phyloP scores from a whole-genome alignment of 148 eudicot genomes.

The Fagopyrum homotropicum region DNA sequence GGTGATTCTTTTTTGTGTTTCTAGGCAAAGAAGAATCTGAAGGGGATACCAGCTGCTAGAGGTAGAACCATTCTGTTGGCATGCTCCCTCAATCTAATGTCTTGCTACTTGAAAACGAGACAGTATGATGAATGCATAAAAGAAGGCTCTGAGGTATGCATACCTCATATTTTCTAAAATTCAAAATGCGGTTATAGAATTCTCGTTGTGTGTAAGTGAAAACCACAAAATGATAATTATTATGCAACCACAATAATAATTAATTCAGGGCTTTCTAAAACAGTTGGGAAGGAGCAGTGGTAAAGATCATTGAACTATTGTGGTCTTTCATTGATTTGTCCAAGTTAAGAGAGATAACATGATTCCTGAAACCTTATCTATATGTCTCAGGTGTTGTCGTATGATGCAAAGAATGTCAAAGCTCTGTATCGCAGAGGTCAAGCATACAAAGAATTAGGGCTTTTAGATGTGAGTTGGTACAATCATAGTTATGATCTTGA shows the following conservation, averaged over 20 bases:
- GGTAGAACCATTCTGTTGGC: slow-evolving; percentile 50
- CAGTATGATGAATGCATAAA: slow-evolving; percentile 69
- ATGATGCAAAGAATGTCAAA: slow-evolving; percentile 72
- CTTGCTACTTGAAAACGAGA: slow-evolving; percentile 81
- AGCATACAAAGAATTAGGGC: slow-evolving; percentile 81
- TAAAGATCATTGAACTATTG: not conserved
- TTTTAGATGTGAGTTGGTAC: slow-evolving; percentile 47
- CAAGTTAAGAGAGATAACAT: not conserved
- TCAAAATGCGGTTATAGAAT: not conserved
- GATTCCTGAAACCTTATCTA: not conserved
- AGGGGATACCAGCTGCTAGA: slow-evolving; percentile 51
- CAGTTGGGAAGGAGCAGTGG: not conserved
- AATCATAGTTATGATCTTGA: not conserved
- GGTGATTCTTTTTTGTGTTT: slow-evolving; percentile 7
- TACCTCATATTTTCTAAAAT: not conserved
- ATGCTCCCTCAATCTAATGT: slow-evolving; percentile 95
- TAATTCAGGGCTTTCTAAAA: not conserved
- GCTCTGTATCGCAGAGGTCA: slow-evolving; percentile 95
- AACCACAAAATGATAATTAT: not conserved
- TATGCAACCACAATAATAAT: not conserved
- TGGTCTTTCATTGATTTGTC: not conserved
- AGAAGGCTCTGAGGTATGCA: slow-evolving; percentile 87
- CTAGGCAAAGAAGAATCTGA: slow-evolving; percentile 83
- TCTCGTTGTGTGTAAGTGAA: not conserved
- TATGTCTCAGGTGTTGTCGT: slow-evolving; percentile 56